A percentile compares a stretch with the other conserved stretches of the same genome.
Conservation (phyloP, 1,284 basidiomycete species). For the Marasmius oreades region DNA sequence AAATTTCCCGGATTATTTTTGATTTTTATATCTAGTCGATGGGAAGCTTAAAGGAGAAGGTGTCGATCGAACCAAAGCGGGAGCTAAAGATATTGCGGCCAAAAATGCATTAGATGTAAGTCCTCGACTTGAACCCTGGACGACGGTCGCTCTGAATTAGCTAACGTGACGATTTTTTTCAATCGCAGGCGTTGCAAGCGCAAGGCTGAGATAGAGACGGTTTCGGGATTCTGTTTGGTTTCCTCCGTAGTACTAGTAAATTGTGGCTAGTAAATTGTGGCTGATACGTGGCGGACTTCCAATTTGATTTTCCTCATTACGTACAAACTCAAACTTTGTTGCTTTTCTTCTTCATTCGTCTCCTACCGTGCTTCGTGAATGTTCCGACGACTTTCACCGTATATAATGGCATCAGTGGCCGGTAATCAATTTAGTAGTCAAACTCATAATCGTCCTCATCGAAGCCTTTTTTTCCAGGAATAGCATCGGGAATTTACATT, state of each 20-base stretch:
- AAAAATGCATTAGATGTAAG: conserved; percentile 38
- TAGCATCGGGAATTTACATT: conserved; percentile 13
- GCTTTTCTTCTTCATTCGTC: not conserved
- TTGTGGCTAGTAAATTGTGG: not conserved
- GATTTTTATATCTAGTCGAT: conserved; percentile 34
- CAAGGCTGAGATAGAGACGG: no score
- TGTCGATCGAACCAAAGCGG: conserved; percentile 34
- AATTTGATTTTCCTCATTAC: not conserved
- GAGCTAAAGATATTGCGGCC: conserved; percentile 55
- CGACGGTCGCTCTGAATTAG: no score
- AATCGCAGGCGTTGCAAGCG: no score
- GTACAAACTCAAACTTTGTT: not conserved
- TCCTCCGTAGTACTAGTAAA: no score
- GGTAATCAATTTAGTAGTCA: conserved; percentile 18
- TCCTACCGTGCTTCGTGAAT: not conserved
- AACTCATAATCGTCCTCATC: not conserved
- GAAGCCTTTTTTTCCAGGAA: conserved; percentile 1
- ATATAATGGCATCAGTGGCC: conserved; percentile 34
- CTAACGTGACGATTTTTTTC: no score
- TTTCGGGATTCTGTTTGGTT: no score
- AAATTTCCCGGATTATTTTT: not conserved
- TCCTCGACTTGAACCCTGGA: not conserved
- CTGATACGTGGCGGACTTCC: not conserved
- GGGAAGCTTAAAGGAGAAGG: conserved; percentile 44
- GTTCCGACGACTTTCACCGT: conserved; percentile 23